phyloP scores from a whole-genome alignment of 2,329 filamentous ascomycete species.

The Uncinocarpus reesii region DNA sequence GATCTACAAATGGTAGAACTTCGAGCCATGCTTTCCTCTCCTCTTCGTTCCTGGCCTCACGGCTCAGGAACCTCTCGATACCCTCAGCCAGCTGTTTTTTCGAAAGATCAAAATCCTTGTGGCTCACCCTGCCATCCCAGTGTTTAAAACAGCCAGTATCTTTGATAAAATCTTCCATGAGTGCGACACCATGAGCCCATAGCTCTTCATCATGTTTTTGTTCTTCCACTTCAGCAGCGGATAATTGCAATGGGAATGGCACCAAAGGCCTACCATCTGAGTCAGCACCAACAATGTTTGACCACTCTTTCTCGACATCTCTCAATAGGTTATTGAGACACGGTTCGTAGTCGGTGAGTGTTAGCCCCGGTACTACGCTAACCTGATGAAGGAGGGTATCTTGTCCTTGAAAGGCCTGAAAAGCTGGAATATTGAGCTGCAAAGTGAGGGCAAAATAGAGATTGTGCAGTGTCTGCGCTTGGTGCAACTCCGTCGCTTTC shows the following conservation, averaged over 20 bases:
- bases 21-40: conserved; percentile 20
- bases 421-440: conserved; percentile 17
- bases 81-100: conserved; percentile 20
- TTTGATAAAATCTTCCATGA: conserved; percentile 20
- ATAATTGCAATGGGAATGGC: conserved; percentile 19
- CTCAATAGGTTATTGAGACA: conserved; percentile 17
- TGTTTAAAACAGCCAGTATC: conserved; percentile 23
- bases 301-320: conserved; percentile 20
- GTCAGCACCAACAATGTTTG: conserved; percentile 15
- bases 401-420: conserved; percentile 19
- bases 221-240: conserved; percentile 16
- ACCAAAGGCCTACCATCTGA: conserved; percentile 10
- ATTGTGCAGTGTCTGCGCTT: conserved; percentile 21
- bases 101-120: conserved; percentile 19
- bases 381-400: conserved; percentile 20
- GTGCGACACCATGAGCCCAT: conserved; percentile 21
- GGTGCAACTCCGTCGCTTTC: conserved; percentile 20
- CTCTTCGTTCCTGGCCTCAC: conserved; percentile 21
- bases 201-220: conserved; percentile 19
- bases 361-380: conserved; percentile 20
- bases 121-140: conserved; percentile 22
- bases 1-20: conserved; percentile 17
- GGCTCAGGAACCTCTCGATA: conserved; percentile 19
- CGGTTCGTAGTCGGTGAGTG: conserved; percentile 21
- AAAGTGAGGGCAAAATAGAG: conserved; percentile 19